Evolutionary conservation across 805 yeast species (phyloP).

Genomic region (Torulaspora maleeae): DNA sequence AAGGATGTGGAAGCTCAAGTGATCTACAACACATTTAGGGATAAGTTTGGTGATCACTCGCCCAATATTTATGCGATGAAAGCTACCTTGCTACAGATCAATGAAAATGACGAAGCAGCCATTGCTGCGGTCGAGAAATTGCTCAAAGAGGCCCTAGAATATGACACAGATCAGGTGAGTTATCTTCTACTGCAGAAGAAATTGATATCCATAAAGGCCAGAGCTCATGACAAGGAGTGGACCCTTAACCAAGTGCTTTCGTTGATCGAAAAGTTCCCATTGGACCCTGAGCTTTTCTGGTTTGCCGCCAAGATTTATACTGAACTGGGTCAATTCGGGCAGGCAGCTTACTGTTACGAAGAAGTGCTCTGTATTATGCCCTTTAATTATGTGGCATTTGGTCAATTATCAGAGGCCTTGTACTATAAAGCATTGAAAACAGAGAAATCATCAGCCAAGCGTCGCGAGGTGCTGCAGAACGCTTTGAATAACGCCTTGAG

Average conservation of each 20-base stretch:
- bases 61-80: slow-evolving; percentile 33
- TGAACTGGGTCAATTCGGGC: slow-evolving; percentile 55
- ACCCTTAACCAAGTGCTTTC: slow-evolving; percentile 17
- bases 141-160: slow-evolving; percentile 46
- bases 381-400: slow-evolving; percentile 36
- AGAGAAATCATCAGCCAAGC: slow-evolving; percentile 7
- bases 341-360: slow-evolving; percentile 61
- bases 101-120: slow-evolving; percentile 27
- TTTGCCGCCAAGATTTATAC: slow-evolving; percentile 68
- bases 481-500: slow-evolving; percentile 53
- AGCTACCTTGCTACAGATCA: slow-evolving; percentile 26
- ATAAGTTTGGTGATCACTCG: slow-evolving; percentile 54
- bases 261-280: slow-evolving; percentile 44
- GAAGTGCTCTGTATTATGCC: slow-evolving; percentile 70
- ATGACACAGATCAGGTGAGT: slow-evolving; percentile 38
- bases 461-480: slow-evolving; percentile 14
- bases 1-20: slow-evolving; percentile 69
- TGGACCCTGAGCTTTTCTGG: slow-evolving; percentile 74
- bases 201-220: slow-evolving; percentile 24
- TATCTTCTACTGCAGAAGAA: slow-evolving; percentile 31
- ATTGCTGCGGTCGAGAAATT: slow-evolving; percentile 50
- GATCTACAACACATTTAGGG: slow-evolving; percentile 58
- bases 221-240: slow-evolving; percentile 16
- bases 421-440: slow-evolving; percentile 22
- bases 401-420: slow-evolving; percentile 24